Evolutionary conservation across 2,329 filamentous ascomycete species (phyloP).

Genomic region (Pseudocercospora cruenta): DNA sequence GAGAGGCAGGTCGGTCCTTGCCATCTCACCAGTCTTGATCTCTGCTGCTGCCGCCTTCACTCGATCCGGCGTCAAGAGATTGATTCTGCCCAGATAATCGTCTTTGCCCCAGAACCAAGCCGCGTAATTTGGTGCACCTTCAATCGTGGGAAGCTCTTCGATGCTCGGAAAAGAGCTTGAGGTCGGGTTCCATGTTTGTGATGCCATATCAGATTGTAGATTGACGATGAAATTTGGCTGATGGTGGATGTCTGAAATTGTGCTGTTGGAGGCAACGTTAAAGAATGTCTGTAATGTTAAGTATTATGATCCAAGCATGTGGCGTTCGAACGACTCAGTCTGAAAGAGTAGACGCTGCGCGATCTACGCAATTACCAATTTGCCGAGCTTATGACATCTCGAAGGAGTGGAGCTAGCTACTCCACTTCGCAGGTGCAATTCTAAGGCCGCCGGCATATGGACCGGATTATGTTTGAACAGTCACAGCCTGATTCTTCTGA

Average conservation of each 20-base stretch:
- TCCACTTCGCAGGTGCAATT: neutral
- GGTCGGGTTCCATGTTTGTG: constrained; percentile 49
- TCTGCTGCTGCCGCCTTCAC: constrained; percentile 58
- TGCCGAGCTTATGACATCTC: neutral
- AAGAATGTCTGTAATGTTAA: neutral
- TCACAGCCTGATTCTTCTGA: neutral
- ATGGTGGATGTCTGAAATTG: neutral
- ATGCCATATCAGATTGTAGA: constrained; percentile 11
- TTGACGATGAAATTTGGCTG: neutral
- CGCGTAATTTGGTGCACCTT: constrained; percentile 57
- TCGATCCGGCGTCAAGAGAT: constrained; percentile 59
- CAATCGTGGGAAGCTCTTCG: constrained; percentile 56
- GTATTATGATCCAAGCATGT: neutral
- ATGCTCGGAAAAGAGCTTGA: constrained; percentile 56
- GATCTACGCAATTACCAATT: neutral
- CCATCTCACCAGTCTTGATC: constrained; percentile 59
- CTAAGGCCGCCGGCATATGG: neutral
- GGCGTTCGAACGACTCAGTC: neutral
- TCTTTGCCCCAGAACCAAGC: constrained; percentile 65
- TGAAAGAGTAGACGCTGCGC: neutral
- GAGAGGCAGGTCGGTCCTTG: constrained; percentile 59
- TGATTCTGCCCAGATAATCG: constrained; percentile 58
- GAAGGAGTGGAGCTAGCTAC: neutral
- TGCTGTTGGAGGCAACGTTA: neutral
- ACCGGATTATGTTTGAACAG: neutral